Base-by-base conservation (phyloP, 208 protist species). In the Trypanosoma brucei region DNA sequence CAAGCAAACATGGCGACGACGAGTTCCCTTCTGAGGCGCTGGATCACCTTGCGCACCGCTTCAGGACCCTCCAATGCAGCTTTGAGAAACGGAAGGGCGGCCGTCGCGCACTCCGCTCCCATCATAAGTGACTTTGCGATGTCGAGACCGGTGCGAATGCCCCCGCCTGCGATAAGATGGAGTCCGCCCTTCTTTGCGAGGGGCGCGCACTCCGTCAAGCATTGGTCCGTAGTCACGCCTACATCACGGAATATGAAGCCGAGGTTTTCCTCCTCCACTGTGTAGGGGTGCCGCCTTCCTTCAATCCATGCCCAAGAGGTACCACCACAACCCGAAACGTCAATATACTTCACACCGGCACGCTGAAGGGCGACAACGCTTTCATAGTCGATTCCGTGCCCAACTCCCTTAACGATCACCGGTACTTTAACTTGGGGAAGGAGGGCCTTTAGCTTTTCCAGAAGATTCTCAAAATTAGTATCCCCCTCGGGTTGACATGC, bases 271-370 rank as follows among this genome's bases (percentile, higher is more conserved):
- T 76, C 53, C 55, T 91, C 84, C 0, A 64, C 58, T 6, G 64
- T 54, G 68, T 82, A 81, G 7, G 61, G 59, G 49, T 90, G 87
- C 13, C 91, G 84, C 52, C 80, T 75, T 22, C 91, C 91, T 59
- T 96, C 91, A 61, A 96, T 96, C 88, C 91, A 96, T 13, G 91
- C 85, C 91, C 91, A 96, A 40, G 86, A 93, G 14, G 87, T 93
- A n/a, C 91, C 91, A 30, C 91, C 91, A 68, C 78, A 91, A 45
- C 91, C 91, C 1, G 91, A 93, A 13, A 96, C 78, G 62, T 96
- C 91, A 42, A 96, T 77, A 66, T 86, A 92, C 58, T 84, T 80
- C n/a, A 96, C 76, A 13, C 91, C 91, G 38, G 81, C 74, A 42
- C 79, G 64, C 56, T 88, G 79, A 44, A 96, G 73, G 7, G 66